Evolutionary conservation across 805 yeast genomes (phyloP).

Genomic region (Starmerella geochares): DNA sequence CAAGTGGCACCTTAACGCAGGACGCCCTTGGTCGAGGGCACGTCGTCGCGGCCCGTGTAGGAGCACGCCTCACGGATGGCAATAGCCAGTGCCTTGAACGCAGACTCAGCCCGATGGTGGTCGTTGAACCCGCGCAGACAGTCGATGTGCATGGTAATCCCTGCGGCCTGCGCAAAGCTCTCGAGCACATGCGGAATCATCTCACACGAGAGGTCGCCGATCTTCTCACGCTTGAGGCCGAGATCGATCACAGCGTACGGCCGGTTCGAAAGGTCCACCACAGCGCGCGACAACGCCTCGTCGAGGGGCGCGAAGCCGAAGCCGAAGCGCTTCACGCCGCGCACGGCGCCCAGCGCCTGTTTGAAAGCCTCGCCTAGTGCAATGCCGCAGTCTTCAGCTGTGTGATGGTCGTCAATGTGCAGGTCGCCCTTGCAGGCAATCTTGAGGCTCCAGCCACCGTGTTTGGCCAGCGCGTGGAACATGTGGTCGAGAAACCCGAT

Average conservation of each 20-base stretch:
- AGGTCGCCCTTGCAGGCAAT: conserved; percentile 88
- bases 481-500: conserved; percentile 94
- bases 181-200: conserved; percentile 97
- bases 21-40: conserved; percentile 95
- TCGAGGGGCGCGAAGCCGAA: conserved; percentile 90
- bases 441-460: conserved; percentile 87
- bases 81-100: conserved; percentile 90
- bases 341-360: conserved; percentile 75
- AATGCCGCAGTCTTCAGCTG: conserved; percentile 91
- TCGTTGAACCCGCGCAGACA: conserved; percentile 88
- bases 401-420: conserved; percentile 94
- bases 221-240: conserved; percentile 82
- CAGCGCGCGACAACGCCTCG: conserved; percentile 91
- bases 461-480: conserved; percentile 95
- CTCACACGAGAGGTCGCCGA: conserved; percentile 86
- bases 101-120: conserved; percentile 92
- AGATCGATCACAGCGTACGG: conserved; percentile 85
- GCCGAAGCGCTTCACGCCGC: conserved; percentile 90
- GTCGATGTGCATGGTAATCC: conserved; percentile 86
- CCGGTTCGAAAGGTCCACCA: conserved; percentile 87
- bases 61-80: conserved; percentile 82
- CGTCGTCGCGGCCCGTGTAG: conserved; percentile 75
- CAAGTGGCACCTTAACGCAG: conserved; percentile 37
- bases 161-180: conserved; percentile 87
- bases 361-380: conserved; percentile 85